Conservation (phyloP, 352 stramenopile species). For the Phytophthora hibernalis region DNA sequence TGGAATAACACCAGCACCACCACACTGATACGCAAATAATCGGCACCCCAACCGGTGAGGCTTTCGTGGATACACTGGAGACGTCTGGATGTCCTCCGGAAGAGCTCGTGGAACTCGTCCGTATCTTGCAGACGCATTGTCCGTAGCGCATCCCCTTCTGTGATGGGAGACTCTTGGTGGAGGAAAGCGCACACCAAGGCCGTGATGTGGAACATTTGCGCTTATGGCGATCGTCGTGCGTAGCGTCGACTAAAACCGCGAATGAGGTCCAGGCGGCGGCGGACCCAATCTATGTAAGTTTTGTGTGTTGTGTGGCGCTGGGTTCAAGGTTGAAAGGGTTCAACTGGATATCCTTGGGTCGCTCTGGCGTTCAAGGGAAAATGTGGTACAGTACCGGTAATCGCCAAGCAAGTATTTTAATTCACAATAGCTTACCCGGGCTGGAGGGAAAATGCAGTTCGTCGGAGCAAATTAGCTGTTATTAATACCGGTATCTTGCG, state of each 20-base stretch:
- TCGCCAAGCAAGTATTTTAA: too few relatives aligned
- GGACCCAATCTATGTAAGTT: too few relatives aligned
- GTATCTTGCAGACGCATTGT: constrained; percentile 1
- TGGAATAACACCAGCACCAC: constrained; percentile 2
- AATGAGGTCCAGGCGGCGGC: background rate
- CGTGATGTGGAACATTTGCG: constrained; percentile 25
- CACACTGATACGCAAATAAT: background rate
- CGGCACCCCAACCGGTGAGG: constrained; percentile 4
- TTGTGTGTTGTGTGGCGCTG: too few relatives aligned
- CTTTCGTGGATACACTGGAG: background rate
- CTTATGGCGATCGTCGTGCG: background rate
- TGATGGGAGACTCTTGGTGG: background rate
- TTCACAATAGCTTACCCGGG: too few relatives aligned
- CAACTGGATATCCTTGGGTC: too few relatives aligned
- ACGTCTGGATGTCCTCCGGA: constrained; percentile 6
- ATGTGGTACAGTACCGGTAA: too few relatives aligned
- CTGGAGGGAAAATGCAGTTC: too few relatives aligned
- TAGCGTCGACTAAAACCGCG: constrained; percentile 1
- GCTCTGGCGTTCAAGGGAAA: too few relatives aligned
- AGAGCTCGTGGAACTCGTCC: constrained; percentile 27
- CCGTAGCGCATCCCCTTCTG: constrained; percentile 10
- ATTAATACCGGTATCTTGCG: too few relatives aligned
- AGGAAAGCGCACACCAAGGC: constrained; percentile 17
- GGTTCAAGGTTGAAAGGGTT: too few relatives aligned
- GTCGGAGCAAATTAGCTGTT: too few relatives aligned